Conservation (phyloP, 2,329 filamentous ascomycete species). For the Ophiostoma quercus region DNA sequence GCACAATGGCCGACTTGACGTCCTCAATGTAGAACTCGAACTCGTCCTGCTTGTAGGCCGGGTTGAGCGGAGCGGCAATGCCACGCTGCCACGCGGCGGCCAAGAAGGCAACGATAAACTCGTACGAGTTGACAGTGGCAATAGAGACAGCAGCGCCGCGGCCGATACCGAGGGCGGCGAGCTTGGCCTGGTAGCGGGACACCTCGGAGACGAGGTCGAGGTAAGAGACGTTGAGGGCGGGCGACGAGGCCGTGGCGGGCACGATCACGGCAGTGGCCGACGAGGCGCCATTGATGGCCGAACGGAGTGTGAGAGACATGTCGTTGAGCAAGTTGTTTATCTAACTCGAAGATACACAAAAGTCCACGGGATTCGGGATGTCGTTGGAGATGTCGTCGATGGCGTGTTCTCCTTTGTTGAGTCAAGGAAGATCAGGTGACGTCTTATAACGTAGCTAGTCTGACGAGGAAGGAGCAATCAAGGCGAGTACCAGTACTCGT, state of each 20-base stretch:
- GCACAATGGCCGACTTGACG: constrained; percentile 69
- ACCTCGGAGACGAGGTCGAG: constrained; percentile 61
- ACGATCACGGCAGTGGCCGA: constrained; percentile 62
- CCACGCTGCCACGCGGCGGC: constrained; percentile 80
- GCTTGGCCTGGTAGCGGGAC: constrained; percentile 66
- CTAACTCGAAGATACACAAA: neutral
- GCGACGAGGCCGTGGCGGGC: constrained; percentile 52
- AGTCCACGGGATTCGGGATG: neutral
- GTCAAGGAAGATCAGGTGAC: constrained; percentile 1
- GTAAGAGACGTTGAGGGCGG: constrained; percentile 60
- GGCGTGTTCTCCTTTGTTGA: neutral
- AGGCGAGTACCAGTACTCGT: constrained; percentile 2
- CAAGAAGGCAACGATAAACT: constrained; percentile 82
- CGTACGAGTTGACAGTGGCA: constrained; percentile 76
- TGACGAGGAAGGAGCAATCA: constrained; percentile 7
- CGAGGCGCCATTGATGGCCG: constrained; percentile 44
- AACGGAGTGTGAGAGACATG: constrained; percentile 46
- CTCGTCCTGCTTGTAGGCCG: constrained; percentile 82
- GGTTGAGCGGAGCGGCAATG: constrained; percentile 80
- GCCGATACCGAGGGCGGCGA: constrained; percentile 68
- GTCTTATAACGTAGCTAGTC: neutral
- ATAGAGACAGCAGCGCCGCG: constrained; percentile 71
- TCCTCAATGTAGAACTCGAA: constrained; percentile 92
- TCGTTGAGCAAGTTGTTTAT: neutral
- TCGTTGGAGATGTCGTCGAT: neutral